These are phyloP conservation scores for Rhizopus sp. DNA, from an alignment of 371 early-diverging fungal species.

Conservation along the genomic window DNA sequence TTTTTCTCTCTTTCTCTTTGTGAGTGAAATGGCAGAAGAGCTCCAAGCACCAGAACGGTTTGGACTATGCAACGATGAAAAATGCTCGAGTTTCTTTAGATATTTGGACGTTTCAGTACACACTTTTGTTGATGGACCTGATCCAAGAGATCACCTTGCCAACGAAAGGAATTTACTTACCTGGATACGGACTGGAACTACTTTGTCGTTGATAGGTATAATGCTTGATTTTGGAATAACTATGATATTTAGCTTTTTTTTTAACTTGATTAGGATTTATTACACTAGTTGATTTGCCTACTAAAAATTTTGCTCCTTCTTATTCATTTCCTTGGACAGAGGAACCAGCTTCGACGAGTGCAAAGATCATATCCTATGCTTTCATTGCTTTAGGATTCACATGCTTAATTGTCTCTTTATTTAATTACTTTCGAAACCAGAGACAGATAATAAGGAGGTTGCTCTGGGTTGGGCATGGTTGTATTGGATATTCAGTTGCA, in stretches of 20 bases:
- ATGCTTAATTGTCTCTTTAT: constrained; percentile 31
- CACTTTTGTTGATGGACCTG: constrained; percentile 41
- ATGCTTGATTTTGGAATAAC: neutral
- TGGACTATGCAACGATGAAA: constrained; percentile 34
- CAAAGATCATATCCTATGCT: constrained; percentile 33
- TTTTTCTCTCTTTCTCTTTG: constrained; percentile 9
- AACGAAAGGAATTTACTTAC: constrained; percentile 40
- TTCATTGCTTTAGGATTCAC: constrained; percentile 39
- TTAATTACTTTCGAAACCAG: constrained; percentile 43
- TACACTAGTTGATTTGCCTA: constrained; percentile 35
- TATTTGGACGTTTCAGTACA: constrained; percentile 39
- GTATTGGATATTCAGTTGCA: constrained; percentile 42
- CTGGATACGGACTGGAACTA: constrained; percentile 45
- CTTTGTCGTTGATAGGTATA: constrained; percentile 40
- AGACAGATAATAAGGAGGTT: constrained; percentile 31
- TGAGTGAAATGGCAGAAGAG: constrained; percentile 23
- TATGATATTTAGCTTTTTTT: neutral
- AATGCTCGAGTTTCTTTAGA: constrained; percentile 37
- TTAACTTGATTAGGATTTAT: constrained; percentile 34
- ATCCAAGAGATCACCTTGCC: constrained; percentile 48
- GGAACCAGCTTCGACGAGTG: constrained; percentile 21
- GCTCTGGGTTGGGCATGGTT: constrained; percentile 43
- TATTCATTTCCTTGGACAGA: constrained; percentile 40
- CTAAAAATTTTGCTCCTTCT: constrained; percentile 42
- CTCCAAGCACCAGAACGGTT: constrained; percentile 32